Evolutionary conservation across 441 rosid species (phyloP).

Genomic region (Jatropha podagrica): DNA sequence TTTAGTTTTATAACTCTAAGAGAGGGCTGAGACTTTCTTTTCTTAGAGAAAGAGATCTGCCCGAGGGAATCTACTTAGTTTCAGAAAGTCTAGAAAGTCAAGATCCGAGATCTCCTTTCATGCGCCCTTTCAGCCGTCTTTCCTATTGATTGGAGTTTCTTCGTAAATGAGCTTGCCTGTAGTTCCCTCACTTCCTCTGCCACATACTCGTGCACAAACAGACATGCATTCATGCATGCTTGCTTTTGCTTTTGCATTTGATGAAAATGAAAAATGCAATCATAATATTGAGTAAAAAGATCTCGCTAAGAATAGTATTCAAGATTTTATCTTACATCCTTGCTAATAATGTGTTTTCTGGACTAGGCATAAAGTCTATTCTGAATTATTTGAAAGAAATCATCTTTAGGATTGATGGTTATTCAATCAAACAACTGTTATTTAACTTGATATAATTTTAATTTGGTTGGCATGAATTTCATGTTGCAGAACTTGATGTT

Average conservation of each 20-base stretch:
- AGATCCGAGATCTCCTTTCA: too few species aligned
- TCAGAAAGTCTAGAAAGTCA: too few species aligned
- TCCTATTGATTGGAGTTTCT: constrained; percentile 3
- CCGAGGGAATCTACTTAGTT: too few species aligned
- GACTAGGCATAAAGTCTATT: neutral
- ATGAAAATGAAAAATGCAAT: neutral
- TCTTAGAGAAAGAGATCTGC: too few species aligned
- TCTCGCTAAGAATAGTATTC: neutral
- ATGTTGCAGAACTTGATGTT: constrained; percentile 89
- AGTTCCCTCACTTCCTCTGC: neutral
- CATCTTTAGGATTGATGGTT: neutral
- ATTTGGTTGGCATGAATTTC: constrained; percentile 15
- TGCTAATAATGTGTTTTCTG: neutral
- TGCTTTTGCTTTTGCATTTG: neutral
- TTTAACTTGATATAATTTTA: constrained; percentile 8
- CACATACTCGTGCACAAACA: neutral
- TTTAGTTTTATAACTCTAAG: too few species aligned
- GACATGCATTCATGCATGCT: neutral
- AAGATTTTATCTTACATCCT: neutral
- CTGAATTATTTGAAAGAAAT: neutral
- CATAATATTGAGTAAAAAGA: neutral
- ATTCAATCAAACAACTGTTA: neutral
- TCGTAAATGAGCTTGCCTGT: constrained; percentile 3
- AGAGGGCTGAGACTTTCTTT: too few species aligned
- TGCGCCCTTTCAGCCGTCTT: too few species aligned